A percentile compares a stretch with the other conserved stretches of the same genome.
Conservation (phyloP, 2,329 filamentous ascomycete species). For the Cladorrhinum sp. region DNA sequence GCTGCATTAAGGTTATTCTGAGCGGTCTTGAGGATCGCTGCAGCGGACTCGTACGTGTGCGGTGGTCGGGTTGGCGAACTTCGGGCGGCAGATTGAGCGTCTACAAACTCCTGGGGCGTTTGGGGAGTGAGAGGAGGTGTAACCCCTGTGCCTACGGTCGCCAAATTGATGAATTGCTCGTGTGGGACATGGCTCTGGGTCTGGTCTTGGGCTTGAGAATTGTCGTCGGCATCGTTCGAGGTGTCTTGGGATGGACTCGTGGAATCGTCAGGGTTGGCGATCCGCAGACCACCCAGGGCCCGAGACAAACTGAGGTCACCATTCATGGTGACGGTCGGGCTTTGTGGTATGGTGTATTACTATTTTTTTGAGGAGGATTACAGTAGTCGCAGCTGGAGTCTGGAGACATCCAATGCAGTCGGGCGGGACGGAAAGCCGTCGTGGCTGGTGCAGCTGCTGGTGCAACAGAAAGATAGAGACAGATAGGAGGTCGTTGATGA, state of each 20-base stretch:
- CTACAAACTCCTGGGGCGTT: slow-evolving; percentile 5
- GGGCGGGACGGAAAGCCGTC: slow-evolving; percentile 1
- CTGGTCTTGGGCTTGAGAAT: not conserved
- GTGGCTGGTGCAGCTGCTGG: slow-evolving; percentile 3
- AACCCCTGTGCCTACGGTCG: not conserved
- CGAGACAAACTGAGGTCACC: slow-evolving; percentile 90
- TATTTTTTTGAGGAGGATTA: not conserved
- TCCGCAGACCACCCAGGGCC: slow-evolving; percentile 88
- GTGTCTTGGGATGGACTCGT: slow-evolving; percentile 33
- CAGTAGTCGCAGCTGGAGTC: slow-evolving; percentile 1
- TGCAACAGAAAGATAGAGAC: not conserved
- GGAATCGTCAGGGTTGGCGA: slow-evolving; percentile 86
- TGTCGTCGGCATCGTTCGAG: slow-evolving; percentile 33
- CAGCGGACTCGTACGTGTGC: slow-evolving; percentile 29
- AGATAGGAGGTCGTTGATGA: slow-evolving; percentile 5
- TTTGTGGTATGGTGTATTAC: not conserved
- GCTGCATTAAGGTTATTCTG: slow-evolving; percentile 29
- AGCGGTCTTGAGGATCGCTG: slow-evolving; percentile 28
- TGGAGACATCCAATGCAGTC: slow-evolving; percentile 17
- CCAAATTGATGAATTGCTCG: not conserved
- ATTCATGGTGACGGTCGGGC: slow-evolving; percentile 63
- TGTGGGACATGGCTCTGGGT: not conserved
- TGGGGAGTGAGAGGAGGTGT: slow-evolving; percentile 10
- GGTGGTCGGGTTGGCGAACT: slow-evolving; percentile 21
- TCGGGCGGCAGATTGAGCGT: slow-evolving; percentile 11